These are phyloP conservation scores for Boletellus sp. DNA, from an alignment of 1,284 basidiomycete genomes.

Conservation along the genomic window DNA sequence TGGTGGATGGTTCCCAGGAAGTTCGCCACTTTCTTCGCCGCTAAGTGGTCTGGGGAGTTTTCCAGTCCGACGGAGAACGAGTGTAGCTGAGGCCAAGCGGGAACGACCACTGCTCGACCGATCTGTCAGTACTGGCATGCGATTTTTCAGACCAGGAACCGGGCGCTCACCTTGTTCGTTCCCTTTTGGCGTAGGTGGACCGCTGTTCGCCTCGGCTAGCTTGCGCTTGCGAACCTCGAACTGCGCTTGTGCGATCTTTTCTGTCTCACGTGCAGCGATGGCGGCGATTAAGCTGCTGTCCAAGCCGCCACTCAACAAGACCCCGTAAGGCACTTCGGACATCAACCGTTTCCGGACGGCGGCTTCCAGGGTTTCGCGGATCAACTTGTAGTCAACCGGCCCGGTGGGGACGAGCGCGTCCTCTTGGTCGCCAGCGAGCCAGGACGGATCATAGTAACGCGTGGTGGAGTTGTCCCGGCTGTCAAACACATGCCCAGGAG, in stretches of 20 bases:
- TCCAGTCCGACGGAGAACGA: conserved; percentile 97
- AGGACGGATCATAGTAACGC: conserved; percentile 83
- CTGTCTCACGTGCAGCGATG: conserved; percentile 95
- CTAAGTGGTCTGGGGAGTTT: conserved; percentile 93
- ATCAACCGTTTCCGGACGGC: conserved; percentile 96
- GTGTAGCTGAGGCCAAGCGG: conserved; percentile 94
- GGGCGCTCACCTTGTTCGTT: conserved; percentile 50
- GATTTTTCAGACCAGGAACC: background rate
- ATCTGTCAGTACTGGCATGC: background rate
- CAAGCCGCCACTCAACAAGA: conserved; percentile 91
- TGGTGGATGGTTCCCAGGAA: conserved; percentile 96
- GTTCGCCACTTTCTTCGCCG: conserved; percentile 91
- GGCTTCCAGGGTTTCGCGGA: conserved; percentile 84
- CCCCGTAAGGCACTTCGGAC: conserved; percentile 99
- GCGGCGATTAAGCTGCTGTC: conserved; percentile 96
- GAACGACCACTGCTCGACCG: conserved; percentile 54
- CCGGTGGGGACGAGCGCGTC: conserved; percentile 60
- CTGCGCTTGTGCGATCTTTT: conserved; percentile 84
- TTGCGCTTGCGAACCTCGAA: conserved; percentile 64
- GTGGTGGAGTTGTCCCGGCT: conserved; percentile 72
- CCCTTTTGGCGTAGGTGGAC: conserved; percentile 52
- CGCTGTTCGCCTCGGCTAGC: conserved; percentile 50
- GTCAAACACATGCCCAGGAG: conserved; percentile 95
- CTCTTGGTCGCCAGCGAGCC: conserved; percentile 76
- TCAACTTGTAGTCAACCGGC: conserved; percentile 62